Base-by-base conservation (phyloP, 2,329 filamentous ascomycete genomes). In the Epichloe scottii region DNA sequence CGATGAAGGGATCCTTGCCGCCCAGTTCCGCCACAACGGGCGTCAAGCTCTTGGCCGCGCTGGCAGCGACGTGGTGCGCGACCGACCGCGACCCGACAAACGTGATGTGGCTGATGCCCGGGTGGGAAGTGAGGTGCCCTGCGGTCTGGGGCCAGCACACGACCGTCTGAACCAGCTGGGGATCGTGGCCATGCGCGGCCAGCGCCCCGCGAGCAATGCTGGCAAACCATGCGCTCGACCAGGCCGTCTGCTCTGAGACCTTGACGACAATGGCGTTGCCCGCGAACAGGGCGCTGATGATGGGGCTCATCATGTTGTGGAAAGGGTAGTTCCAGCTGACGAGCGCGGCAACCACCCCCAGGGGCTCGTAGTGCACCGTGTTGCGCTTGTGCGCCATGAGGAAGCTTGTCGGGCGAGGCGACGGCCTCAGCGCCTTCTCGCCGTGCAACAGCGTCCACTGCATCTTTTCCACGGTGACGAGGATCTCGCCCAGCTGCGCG, bases 261-360 rank as follows among this genome's bases (percentile, higher is more conserved):
- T 98, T 98, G 66, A 97, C 85, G 41, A 98, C 75, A 57, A 97
- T 85, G 48, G 82, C 88, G 64, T 97, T 96, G 45, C 93, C 93
- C 14, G 90, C 78, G 65, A 97, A 97, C 48, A 97, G 77, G 15
- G 87, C 83, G 58, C 87, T 90, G 63, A 97, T 94, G 57, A 96
- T 79, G 14, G 91, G 93, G 0, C 87, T 89, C 45, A 97, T 80
- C 56, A 97, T 75, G 68, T 98, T 98, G 71, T 98, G 93, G 68
- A 97, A 95, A 43, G 88, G 83, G 65, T 89, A 97, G 72, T 98
- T 98, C 93, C 93, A 98, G 63, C 87, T 93, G 42, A 98, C 89
- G 49, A 91, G 84, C 17, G 93, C 91, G 11, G 89, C 85, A 5
- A 98, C 87, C 37, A 98, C 89, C 15, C 93, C 93, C 19, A 97